Percentiles rank a stretch among this genome's conserved stretches.
These are phyloP conservation scores for Lunasporangiospora selenospora DNA, from an alignment of 192 early-diverging fungal genomes.

Conservation along the genomic window DNA sequence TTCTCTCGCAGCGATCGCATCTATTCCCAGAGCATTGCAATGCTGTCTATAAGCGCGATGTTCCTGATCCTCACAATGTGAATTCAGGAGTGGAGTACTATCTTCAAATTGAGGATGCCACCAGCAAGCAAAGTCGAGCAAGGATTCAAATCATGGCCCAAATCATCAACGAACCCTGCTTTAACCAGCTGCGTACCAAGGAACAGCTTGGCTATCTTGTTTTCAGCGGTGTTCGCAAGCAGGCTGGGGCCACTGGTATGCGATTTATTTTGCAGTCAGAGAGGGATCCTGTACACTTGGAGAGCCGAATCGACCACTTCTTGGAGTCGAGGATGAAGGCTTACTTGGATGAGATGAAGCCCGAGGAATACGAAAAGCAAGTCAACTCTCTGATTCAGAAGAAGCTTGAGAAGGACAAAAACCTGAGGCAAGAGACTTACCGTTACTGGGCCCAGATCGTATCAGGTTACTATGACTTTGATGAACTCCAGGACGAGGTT, in stretches of 20 bases:
- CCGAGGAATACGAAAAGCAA: constrained; percentile 79
- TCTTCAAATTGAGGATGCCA: constrained; percentile 78
- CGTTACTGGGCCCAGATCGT: constrained; percentile 80
- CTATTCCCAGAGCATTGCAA: constrained; percentile 57
- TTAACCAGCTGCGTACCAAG: constrained; percentile 94
- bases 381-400: constrained; percentile 72
- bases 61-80: constrained; percentile 80
- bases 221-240: constrained; percentile 72
- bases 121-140: constrained; percentile 68
- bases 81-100: constrained; percentile 92
- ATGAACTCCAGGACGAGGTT: constrained; percentile 70
- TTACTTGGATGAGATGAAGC: constrained; percentile 68
- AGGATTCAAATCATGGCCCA: constrained; percentile 77
- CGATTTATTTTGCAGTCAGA: constrained; percentile 91
- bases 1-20: constrained; percentile 60
- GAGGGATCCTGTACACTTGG: constrained; percentile 78
- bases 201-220: constrained; percentile 86
- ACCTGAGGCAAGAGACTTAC: constrained; percentile 76
- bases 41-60: constrained; percentile 58
- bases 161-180: constrained; percentile 88
- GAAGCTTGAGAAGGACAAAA: constrained; percentile 88
- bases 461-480: constrained; percentile 88
- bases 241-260: constrained; percentile 78
- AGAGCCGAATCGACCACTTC: constrained; percentile 82
- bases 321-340: constrained; percentile 53